Base-by-base conservation (phyloP, 805 yeast genomes). In the Komagataella phaffii region DNA sequence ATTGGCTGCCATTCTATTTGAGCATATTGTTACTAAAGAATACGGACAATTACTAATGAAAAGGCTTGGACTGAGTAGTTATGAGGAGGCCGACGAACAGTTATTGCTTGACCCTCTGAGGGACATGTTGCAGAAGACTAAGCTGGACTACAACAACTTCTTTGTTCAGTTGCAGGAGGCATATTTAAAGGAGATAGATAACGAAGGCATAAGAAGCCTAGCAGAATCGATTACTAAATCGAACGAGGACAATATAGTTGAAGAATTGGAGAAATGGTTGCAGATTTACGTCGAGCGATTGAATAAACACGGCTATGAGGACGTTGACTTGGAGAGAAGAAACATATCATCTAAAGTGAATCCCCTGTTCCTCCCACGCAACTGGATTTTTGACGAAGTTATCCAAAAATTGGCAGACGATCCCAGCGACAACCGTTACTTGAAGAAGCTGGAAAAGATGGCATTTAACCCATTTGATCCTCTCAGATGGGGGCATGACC, bases 351-450 rank as follows among this genome's bases (percentile, higher is more conserved):
- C 67, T 6, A 51, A 57, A 2, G 69, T 67, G 49, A 93, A 91
- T 60, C 99, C 98, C 2, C 61, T 78, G 43, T 91, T 91, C 60
- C 75, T 85, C 5, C 93, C 96, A 18, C 74, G 91, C 54, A 85
- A 81, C 56, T 88, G 95, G 89, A 82, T 90, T 50, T 70, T 93
- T 51, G 88, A 88, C 51, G 90, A 89, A 54, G 96, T 88, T 0
- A 82, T 87, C 48, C 73, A 76, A 24, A 67, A 69, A 47, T 14
- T 30, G 14, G 73, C 81, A 0, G 70, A 74, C 44, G 85, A 80
- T 1, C 69, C 74, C 24, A 70, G 70, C n/a, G 81, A 80, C 60
- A 60, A 72, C 10, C 67, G 71, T 0, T 67, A 76, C 46, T 68
- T 89, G 54, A 61, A 77, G 30, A 85, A 85, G 57, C 69, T 89